Conservation (phyloP, 2,329 filamentous ascomycete genomes). For the Lachnellula suecica region DNA sequence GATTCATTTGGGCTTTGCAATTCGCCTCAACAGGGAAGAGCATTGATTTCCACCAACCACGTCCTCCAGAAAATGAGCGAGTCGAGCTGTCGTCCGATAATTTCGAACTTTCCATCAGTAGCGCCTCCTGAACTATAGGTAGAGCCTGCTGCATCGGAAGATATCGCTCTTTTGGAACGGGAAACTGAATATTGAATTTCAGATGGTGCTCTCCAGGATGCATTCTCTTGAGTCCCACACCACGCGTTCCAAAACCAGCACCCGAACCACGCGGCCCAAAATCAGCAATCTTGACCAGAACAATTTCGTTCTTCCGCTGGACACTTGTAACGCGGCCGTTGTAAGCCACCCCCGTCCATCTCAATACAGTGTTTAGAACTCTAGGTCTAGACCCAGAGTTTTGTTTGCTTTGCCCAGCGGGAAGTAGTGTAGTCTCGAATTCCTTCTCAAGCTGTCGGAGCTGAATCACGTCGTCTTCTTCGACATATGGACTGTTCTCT, state of each 20-base stretch:
- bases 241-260: neutral
- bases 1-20: slow-evolving; percentile 10
- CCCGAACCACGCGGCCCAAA: neutral
- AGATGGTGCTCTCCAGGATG: neutral
- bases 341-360: slow-evolving; percentile 15
- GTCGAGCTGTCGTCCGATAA: neutral
- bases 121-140: slow-evolving; percentile 12
- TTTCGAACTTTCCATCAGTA: neutral
- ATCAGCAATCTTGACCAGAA: slow-evolving; percentile 6
- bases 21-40: slow-evolving; percentile 10
- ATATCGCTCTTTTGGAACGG: slow-evolving; percentile 10
- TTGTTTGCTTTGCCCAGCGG: neutral
- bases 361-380: neutral
- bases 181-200: slow-evolving; percentile 19
- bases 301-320: slow-evolving; percentile 7
- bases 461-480: slow-evolving; percentile 20
- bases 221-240: neutral
- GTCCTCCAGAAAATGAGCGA: neutral
- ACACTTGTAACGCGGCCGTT: slow-evolving; percentile 13
- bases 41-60: slow-evolving; percentile 17
- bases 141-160: slow-evolving; percentile 13
- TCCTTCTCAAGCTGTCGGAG: slow-evolving; percentile 17
- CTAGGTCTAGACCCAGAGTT: neutral
- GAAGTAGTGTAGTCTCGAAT: neutral
- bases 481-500: slow-evolving; percentile 21